Evolutionary conservation across 2,329 filamentous ascomycete species (phyloP), one percentile per base, ranked within the genome.

Genomic region (Exophiala lecanii-corni): DNA sequence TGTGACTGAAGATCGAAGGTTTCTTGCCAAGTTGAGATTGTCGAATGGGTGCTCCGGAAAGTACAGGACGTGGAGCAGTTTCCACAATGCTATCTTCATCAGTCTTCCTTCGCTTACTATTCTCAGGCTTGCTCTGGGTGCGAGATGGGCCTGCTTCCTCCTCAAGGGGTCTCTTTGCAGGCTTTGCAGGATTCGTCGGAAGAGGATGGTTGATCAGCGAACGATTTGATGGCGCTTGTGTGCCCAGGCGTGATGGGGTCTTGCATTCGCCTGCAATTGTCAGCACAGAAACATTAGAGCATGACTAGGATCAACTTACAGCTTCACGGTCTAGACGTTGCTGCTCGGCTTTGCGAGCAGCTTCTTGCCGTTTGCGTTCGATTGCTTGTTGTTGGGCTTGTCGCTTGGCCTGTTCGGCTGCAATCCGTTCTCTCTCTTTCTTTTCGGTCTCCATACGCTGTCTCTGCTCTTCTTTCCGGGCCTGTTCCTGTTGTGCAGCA

Each of bases 41-140:
- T 45, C 89, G 81, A 54, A 94, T 87, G 4, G 89, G 88, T 39
- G 88, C 86, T 10, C 84, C 86, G 13, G 50, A 49, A 69, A 89
- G 92, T 56, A 89, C 75, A 36, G 75, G 78, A 41, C 79, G 75
- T 34, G 79, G 73, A 30, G 78, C 74, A 43, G 79, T 73, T 35
- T 78, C 74, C 32, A 73, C 67, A 41, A 82, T 79, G 43, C 82
- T 76, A 50, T 86, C 81, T 49, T 80, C 75, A 28, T 91, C 84
- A 31, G 84, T 92, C 60, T 83, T 84, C 54, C 88, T 78, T 44
- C 89, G 79, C 70, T 95, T 96, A 16, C 77, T 73, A 39, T 94
- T 87, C 53, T 61, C 65, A 21, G 62, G 58, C 49, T 68, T 69
- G 9, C 60, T 57, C n/a, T 60, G 59, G 9, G 62, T 53, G 16